Evolutionary conservation across 2,329 filamentous ascomycete genomes (phyloP).

Genomic region (Lecanoromycetidae sp.): DNA sequence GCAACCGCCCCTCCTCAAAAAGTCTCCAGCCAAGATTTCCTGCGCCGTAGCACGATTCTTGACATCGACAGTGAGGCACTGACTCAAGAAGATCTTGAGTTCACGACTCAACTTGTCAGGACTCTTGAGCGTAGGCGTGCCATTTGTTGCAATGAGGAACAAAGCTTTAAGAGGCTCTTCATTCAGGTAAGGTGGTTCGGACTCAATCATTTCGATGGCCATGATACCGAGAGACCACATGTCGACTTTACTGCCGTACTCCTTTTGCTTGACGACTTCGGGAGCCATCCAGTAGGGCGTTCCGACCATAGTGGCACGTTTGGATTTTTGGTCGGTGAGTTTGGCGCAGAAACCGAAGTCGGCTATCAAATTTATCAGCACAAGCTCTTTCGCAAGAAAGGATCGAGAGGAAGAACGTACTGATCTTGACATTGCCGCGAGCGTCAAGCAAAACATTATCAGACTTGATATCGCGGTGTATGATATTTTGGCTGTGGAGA

Average conservation of each 20-base stretch:
- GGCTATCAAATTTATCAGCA: constrained; percentile 39
- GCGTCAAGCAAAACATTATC: constrained; percentile 94
- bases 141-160: constrained; percentile 95
- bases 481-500: constrained; percentile 90
- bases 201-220: constrained; percentile 99
- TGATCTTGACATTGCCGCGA: constrained; percentile 94
- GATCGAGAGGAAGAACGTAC: constrained; percentile 43
- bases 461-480: constrained; percentile 98
- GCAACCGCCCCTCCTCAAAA: constrained; percentile 76
- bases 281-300: constrained; percentile 99
- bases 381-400: neutral
- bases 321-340: constrained; percentile 89
- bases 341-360: constrained; percentile 99
- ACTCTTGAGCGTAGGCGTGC: constrained; percentile 92
- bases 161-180: constrained; percentile 95
- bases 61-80: constrained; percentile 93
- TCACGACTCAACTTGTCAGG: constrained; percentile 97
- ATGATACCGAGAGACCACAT: constrained; percentile 99
- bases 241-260: constrained; percentile 95
- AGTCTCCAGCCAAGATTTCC: constrained; percentile 83
- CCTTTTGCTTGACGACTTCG: constrained; percentile 98
- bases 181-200: constrained; percentile 93
- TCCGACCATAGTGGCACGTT: constrained; percentile 97
- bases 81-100: constrained; percentile 90
- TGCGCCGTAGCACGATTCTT: constrained; percentile 84